Percentiles rank a stretch among this genome's conserved stretches.
Conservation (phyloP, 495 filamentous ascomycete species). For the Xylaria intraflava region DNA sequence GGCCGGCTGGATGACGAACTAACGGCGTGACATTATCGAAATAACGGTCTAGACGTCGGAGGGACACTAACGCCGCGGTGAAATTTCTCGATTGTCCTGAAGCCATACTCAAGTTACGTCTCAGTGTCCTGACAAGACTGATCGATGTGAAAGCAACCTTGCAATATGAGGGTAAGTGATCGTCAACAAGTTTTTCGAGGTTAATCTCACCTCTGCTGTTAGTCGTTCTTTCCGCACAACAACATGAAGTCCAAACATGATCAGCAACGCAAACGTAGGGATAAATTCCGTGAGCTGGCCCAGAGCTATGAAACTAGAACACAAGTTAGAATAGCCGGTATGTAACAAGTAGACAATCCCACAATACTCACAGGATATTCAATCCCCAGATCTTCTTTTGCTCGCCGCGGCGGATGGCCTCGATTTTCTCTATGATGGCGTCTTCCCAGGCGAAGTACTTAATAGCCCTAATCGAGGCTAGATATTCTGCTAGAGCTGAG, state of each 20-base stretch:
- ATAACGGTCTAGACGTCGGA: conserved; percentile 41
- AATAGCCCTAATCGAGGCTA: conserved; percentile 42
- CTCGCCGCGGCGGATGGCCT: conserved; percentile 36
- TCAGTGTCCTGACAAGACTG: conserved; percentile 37
- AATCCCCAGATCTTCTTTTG: conserved; percentile 42
- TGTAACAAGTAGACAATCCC: not conserved
- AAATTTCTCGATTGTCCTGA: conserved; percentile 33
- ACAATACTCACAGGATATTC: conserved; percentile 32
- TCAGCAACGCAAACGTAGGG: conserved; percentile 36
- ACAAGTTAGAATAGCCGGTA: not conserved
- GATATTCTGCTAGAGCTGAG: conserved; percentile 43
- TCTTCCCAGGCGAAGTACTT: conserved; percentile 51
- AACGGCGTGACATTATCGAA: conserved; percentile 37
- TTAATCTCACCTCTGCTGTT: conserved; percentile 28
- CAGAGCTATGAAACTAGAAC: conserved; percentile 18
- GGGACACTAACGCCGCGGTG: conserved; percentile 37
- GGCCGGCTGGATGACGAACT: conserved; percentile 35
- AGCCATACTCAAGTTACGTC: conserved; percentile 37
- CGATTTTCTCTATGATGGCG: conserved; percentile 35
- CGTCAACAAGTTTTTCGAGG: not conserved
- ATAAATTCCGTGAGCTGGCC: conserved; percentile 33
- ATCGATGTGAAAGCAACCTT: conserved; percentile 42
- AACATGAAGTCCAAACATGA: conserved; percentile 39
- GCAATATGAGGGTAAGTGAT: not conserved
- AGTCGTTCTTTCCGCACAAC: conserved; percentile 36